Evolutionary conservation across 2,329 filamentous ascomycete genomes (phyloP).

Genomic region (Diaporthe citriasiana): DNA sequence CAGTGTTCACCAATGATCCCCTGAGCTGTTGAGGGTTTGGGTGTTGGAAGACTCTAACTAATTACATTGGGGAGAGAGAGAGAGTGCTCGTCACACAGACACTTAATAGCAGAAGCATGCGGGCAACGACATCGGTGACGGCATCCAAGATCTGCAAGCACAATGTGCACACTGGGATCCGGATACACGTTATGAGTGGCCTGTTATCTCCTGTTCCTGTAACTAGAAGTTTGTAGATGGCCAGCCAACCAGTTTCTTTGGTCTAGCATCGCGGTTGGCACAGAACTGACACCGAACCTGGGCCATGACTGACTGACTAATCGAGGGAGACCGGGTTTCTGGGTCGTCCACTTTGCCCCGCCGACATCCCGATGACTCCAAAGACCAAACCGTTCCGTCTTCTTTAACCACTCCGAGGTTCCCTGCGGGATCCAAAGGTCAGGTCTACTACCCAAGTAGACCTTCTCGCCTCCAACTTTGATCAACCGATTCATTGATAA

Average conservation of each 20-base stretch:
- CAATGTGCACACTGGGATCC: neutral
- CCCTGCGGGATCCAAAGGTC: constrained; percentile 34
- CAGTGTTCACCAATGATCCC: neutral
- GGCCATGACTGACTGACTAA: constrained; percentile 34
- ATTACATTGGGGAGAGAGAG: neutral
- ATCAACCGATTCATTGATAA: constrained; percentile 12
- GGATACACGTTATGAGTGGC: neutral
- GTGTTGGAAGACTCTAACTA: neutral
- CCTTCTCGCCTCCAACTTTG: constrained; percentile 13
- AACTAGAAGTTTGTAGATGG: neutral
- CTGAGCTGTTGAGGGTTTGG: neutral
- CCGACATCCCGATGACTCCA: constrained; percentile 19
- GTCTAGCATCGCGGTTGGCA: neutral
- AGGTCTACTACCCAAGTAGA: constrained; percentile 35
- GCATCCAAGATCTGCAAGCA: no score
- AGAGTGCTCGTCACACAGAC: neutral
- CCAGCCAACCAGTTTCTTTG: neutral
- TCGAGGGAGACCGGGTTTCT: neutral
- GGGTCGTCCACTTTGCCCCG: constrained; percentile 23
- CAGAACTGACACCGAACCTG: neutral
- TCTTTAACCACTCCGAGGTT: constrained; percentile 24
- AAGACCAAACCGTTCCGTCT: neutral
- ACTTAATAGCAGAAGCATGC: neutral
- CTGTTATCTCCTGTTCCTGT: neutral
- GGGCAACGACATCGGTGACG: neutral